A percentile compares a stretch with the other conserved stretches of the same genome.
Conservation (phyloP, 176 grass and related monocot genomes). For the Oryza australiensis region DNA sequence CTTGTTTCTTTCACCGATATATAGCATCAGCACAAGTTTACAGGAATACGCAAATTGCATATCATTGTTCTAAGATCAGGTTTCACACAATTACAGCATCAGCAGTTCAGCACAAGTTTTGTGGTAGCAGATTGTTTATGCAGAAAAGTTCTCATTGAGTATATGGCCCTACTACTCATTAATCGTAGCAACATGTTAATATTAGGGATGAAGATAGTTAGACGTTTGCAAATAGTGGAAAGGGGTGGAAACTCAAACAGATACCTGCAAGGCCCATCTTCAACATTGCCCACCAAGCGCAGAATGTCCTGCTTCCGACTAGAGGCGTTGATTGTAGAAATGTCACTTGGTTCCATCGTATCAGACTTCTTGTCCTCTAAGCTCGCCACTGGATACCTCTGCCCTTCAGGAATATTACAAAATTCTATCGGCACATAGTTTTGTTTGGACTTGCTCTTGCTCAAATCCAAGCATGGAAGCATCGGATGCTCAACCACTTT, state of each 20-base stretch:
- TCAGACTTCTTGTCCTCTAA: not conserved
- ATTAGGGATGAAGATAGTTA: not conserved
- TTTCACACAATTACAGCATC: too few species aligned
- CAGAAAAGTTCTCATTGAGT: constrained; percentile 14
- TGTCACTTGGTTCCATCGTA: not conserved
- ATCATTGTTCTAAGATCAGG: too few species aligned
- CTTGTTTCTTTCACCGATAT: not conserved
- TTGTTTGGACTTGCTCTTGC: constrained; percentile 35
- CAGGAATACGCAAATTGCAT: too few species aligned
- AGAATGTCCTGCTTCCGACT: constrained; percentile 9
- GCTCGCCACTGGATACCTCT: constrained; percentile 39
- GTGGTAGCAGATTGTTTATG: not conserved
- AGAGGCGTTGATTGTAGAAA: not conserved
- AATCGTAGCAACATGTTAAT: not conserved
- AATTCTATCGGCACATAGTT: constrained; percentile 55
- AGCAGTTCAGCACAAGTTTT: not conserved
- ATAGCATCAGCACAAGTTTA: too few species aligned
- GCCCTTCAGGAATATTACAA: constrained; percentile 38
- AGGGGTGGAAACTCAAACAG: constrained; percentile 9
- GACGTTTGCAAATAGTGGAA: not conserved
- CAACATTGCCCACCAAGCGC: constrained; percentile 4
- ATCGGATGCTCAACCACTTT: constrained; percentile 12
- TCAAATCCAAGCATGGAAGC: constrained; percentile 59
- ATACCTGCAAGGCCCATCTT: constrained; percentile 58
- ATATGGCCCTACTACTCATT: not conserved